These are phyloP conservation scores for Fusarium tanahbumbuense DNA, from an alignment of 2,329 filamentous ascomycete species.

Conservation along the genomic window DNA sequence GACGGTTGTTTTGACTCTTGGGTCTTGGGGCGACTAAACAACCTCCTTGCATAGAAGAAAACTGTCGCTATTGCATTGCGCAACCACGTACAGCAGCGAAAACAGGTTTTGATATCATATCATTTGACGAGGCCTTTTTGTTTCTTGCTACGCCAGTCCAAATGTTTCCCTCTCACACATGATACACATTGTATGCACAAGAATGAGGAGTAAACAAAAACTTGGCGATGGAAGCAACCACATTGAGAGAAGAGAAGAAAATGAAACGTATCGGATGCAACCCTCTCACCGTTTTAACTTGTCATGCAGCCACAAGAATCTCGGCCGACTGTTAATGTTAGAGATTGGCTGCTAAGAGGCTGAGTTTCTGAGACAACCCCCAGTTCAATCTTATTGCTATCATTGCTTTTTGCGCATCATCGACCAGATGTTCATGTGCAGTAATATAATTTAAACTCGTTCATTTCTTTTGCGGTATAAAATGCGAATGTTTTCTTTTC, in stretches of 20 bases:
- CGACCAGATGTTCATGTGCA: neutral
- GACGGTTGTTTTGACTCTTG: slow-evolving; percentile 6
- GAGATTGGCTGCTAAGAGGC: slow-evolving; percentile 21
- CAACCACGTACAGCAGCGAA: slow-evolving; percentile 20
- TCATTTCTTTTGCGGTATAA: neutral
- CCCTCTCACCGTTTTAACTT: slow-evolving; percentile 27
- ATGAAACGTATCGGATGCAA: slow-evolving; percentile 31
- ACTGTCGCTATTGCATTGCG: slow-evolving; percentile 15
- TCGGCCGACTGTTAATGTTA: slow-evolving; percentile 12
- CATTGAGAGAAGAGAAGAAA: slow-evolving; percentile 9
- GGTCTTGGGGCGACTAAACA: neutral
- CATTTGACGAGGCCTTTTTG: neutral
- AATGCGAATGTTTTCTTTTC: slow-evolving; percentile 4
- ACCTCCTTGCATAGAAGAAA: slow-evolving; percentile 28
- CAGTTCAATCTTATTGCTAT: slow-evolving; percentile 10
- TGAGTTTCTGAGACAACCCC: slow-evolving; percentile 28
- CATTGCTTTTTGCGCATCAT: slow-evolving; percentile 6
- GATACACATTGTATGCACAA: slow-evolving; percentile 9
- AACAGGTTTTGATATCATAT: slow-evolving; percentile 12
- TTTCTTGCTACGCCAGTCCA: slow-evolving; percentile 6
- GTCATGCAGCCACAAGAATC: slow-evolving; percentile 25
- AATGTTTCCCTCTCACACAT: slow-evolving; percentile 16
- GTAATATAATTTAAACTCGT: neutral
- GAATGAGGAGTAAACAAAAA: neutral
- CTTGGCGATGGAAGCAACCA: slow-evolving; percentile 20